These are phyloP conservation scores for Aspergillus alliaceus DNA, from an alignment of 2,329 filamentous ascomycete genomes.

Conservation along the genomic window DNA sequence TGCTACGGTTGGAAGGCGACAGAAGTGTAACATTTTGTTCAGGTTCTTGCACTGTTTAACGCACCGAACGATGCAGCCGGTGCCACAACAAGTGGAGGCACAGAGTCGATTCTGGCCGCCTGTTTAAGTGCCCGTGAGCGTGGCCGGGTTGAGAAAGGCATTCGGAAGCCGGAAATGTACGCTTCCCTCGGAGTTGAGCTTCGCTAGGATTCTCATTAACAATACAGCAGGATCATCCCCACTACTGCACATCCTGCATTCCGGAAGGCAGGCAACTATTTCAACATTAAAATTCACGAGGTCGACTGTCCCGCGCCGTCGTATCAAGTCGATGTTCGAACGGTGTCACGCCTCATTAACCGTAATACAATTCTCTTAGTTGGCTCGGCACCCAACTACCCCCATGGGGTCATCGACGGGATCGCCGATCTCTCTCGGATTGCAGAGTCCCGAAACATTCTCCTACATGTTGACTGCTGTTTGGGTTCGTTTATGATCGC, in stretches of 20 bases:
- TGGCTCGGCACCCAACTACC: slow-evolving; percentile 94
- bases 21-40: background rate
- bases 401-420: slow-evolving; percentile 96
- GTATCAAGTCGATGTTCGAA: slow-evolving; percentile 77
- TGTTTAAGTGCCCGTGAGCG: slow-evolving; percentile 88
- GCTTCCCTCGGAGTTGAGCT: slow-evolving; percentile 32
- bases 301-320: slow-evolving; percentile 81
- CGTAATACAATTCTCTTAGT: slow-evolving; percentile 91
- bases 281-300: slow-evolving; percentile 90
- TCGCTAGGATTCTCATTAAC: too few species aligned
- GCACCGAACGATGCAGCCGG: slow-evolving; percentile 80
- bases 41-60: slow-evolving; percentile 78
- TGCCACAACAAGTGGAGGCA: slow-evolving; percentile 87
- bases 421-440: slow-evolving; percentile 82
- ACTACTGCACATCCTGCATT: slow-evolving; percentile 97
- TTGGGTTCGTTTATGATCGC: slow-evolving; percentile 93
- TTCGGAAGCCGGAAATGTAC: slow-evolving; percentile 93
- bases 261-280: slow-evolving; percentile 94
- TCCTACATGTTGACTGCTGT: slow-evolving; percentile 98
- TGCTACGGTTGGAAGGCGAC: background rate
- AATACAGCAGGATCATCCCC: slow-evolving; percentile 89
- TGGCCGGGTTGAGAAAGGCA: slow-evolving; percentile 77
- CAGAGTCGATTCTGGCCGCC: slow-evolving; percentile 95
- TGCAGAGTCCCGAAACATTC: slow-evolving; percentile 73
- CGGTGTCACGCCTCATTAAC: slow-evolving; percentile 86